phyloP scores from a whole-genome alignment of 768 basidiomycete genomes.

The Rhodotorula kratochvilovae region DNA sequence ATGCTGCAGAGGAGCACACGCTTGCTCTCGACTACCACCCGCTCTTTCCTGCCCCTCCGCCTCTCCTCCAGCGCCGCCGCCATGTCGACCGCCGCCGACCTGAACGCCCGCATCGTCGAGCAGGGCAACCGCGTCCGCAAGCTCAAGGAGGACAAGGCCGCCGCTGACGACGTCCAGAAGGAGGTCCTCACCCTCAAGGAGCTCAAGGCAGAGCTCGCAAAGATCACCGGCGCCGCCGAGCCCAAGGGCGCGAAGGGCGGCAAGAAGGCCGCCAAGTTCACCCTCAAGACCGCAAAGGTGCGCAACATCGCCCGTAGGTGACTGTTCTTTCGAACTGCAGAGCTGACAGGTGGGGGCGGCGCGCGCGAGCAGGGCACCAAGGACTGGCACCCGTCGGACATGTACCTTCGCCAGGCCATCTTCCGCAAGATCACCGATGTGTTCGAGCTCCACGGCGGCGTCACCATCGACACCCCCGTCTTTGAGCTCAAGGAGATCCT shows the following conservation, averaged over 20 bases:
- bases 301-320: slow-evolving; percentile 39
- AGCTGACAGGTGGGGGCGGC: no score
- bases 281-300: slow-evolving; percentile 93
- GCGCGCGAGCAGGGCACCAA: slow-evolving; percentile 67
- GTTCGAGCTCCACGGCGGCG: slow-evolving; percentile 82
- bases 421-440: slow-evolving; percentile 80
- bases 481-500: slow-evolving; percentile 96
- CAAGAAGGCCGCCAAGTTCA: slow-evolving; percentile 50
- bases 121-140: slow-evolving; percentile 34
- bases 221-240: slow-evolving; percentile 49
- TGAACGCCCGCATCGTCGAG: slow-evolving; percentile 31
- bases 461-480: slow-evolving; percentile 93
- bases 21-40: not conserved
- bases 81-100: slow-evolving; percentile 31
- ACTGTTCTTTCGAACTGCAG: no score
- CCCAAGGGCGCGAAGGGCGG: slow-evolving; percentile 58
- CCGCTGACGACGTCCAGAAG: not conserved
- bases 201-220: slow-evolving; percentile 49
- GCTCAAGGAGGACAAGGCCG: slow-evolving; percentile 39
- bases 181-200: slow-evolving; percentile 26
- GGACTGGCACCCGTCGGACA: slow-evolving; percentile 87
- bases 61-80: not conserved
- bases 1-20: not conserved
- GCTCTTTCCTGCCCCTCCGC: not conserved
- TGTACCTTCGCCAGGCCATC: slow-evolving; percentile 84